These are phyloP conservation scores for Hymenotorrendiella dingleyae DNA, from an alignment of 2,329 filamentous ascomycete species.

Conservation along the genomic window DNA sequence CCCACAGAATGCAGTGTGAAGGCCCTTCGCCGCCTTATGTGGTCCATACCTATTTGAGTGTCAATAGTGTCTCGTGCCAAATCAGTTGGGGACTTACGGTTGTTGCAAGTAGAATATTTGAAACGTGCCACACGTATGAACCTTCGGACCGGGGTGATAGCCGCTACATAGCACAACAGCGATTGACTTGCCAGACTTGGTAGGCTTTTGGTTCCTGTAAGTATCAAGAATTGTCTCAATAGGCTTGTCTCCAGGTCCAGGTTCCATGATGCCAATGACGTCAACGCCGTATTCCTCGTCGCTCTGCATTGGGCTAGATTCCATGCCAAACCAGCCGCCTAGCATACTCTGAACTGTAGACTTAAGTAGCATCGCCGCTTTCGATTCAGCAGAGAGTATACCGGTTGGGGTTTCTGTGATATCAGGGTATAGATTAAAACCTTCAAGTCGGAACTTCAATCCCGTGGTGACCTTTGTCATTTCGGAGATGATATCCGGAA, in stretches of 20 bases:
- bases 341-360: slow-evolving; percentile 15
- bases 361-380: slow-evolving; percentile 25
- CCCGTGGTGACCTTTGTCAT: slow-evolving; percentile 15
- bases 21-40: slow-evolving; percentile 25
- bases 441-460: slow-evolving; percentile 19
- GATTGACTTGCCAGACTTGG: slow-evolving; percentile 11
- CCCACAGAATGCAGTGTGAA: slow-evolving; percentile 21
- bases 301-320: slow-evolving; percentile 6
- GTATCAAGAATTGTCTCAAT: slow-evolving; percentile 19
- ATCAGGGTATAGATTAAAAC: slow-evolving; percentile 27
- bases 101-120: slow-evolving; percentile 26
- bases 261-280: slow-evolving; percentile 25
- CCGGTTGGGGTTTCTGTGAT: slow-evolving; percentile 28
- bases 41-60: slow-evolving; percentile 19
- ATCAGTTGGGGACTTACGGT: slow-evolving; percentile 18
- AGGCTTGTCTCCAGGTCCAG: slow-evolving; percentile 18
- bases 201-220: slow-evolving; percentile 10
- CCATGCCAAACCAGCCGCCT: slow-evolving; percentile 25
- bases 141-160: slow-evolving; percentile 18
- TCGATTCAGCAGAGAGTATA: slow-evolving; percentile 24
- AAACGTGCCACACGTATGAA: slow-evolving; percentile 18
- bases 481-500: slow-evolving; percentile 14
- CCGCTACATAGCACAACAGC: slow-evolving; percentile 23
- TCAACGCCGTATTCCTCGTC: slow-evolving; percentile 15
- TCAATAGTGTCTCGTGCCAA: slow-evolving; percentile 8